Conservation (phyloP, 75 land plant species). For the Sequoia sempervirens region DNA sequence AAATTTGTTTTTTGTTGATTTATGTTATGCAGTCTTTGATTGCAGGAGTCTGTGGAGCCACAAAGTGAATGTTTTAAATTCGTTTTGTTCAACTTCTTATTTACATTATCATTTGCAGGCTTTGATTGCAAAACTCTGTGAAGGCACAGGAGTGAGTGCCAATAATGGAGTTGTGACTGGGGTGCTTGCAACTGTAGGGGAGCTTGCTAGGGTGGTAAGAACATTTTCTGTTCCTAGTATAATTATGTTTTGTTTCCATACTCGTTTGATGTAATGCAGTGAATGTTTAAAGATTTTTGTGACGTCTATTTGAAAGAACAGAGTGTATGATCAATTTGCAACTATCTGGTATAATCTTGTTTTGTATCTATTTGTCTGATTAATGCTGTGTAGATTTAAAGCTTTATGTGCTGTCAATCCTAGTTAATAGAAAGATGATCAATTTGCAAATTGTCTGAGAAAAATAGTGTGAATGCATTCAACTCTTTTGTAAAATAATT, state of each 20-base stretch:
- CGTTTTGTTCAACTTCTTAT: not conserved
- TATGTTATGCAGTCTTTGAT: slow-evolving; percentile 61
- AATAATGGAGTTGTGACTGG: slow-evolving; percentile 88
- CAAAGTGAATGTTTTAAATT: slow-evolving; percentile 36
- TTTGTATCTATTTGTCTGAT: not conserved
- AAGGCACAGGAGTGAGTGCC: slow-evolving; percentile 72
- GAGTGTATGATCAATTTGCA: not conserved
- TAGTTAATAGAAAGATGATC: not conserved
- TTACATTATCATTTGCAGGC: slow-evolving; percentile 39
- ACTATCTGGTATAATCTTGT: not conserved
- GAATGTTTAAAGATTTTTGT: not conserved
- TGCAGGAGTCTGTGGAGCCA: slow-evolving; percentile 64
- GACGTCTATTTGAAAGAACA: not conserved
- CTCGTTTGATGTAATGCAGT: not conserved
- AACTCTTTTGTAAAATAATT: not conserved
- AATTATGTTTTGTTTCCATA: not conserved
- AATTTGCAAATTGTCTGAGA: not conserved
- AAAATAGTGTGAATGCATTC: not conserved
- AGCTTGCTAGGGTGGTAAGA: slow-evolving; percentile 97
- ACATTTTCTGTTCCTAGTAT: not conserved
- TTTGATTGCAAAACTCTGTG: slow-evolving; percentile 69
- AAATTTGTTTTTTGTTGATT: not conserved
- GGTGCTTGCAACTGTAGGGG: slow-evolving; percentile 97
- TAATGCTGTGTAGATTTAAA: not conserved
- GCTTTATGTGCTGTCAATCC: not conserved